Evolutionary conservation across 2,329 filamentous ascomycete species (phyloP).

Genomic region (Fusarium incarnatum): DNA sequence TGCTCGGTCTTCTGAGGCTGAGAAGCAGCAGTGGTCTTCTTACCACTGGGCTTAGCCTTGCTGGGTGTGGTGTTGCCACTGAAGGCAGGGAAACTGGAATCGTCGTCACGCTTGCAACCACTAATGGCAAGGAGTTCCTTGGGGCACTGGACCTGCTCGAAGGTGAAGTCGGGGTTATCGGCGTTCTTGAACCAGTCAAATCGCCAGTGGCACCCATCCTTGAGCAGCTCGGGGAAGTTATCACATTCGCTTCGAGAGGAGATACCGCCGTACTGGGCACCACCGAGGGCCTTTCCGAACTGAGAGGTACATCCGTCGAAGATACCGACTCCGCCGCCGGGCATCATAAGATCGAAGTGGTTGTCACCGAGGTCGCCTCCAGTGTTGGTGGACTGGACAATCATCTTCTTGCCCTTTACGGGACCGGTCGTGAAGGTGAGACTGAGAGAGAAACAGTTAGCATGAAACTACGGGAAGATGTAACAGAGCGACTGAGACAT

Average conservation of each 20-base stretch:
- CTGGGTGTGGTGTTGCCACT: slow-evolving; percentile 23
- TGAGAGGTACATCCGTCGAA: slow-evolving; percentile 64
- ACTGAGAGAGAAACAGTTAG: slow-evolving; percentile 28
- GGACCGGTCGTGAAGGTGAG: slow-evolving; percentile 64
- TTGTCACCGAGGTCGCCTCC: slow-evolving; percentile 67
- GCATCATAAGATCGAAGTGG: slow-evolving; percentile 69
- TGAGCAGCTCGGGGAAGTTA: slow-evolving; percentile 63
- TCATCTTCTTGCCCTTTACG: slow-evolving; percentile 69
- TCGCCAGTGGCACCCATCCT: slow-evolving; percentile 70
- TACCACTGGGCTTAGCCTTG: slow-evolving; percentile 18
- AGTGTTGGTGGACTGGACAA: slow-evolving; percentile 74
- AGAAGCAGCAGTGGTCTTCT: slow-evolving; percentile 6
- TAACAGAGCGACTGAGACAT: slow-evolving; percentile 16
- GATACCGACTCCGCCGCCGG: slow-evolving; percentile 66
- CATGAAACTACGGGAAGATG: not conserved
- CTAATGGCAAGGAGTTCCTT: slow-evolving; percentile 57
- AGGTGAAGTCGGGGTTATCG: slow-evolving; percentile 67
- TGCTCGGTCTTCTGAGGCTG: slow-evolving; percentile 25
- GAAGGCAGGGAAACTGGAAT: slow-evolving; percentile 46
- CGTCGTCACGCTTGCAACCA: slow-evolving; percentile 52
- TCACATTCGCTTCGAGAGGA: slow-evolving; percentile 62
- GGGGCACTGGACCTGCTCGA: slow-evolving; percentile 68
- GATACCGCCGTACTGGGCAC: slow-evolving; percentile 69
- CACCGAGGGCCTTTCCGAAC: slow-evolving; percentile 59
- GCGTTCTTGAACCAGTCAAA: slow-evolving; percentile 72